Evolutionary conservation across 257 asterid species (phyloP).

Genomic region (Nicotiana noctiflora): DNA sequence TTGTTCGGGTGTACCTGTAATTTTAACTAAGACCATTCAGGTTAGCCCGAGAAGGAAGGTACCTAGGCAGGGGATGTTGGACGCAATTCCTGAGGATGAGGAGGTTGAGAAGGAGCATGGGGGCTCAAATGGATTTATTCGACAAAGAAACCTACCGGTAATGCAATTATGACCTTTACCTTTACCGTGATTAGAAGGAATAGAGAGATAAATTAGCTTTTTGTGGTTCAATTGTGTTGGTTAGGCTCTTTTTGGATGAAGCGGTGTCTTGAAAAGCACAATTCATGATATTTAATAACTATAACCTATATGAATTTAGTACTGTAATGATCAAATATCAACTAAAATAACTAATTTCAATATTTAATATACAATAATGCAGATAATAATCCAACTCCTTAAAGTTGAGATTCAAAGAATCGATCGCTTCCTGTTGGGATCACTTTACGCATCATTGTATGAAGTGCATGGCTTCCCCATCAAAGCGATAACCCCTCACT

Average conservation of each 20-base stretch:
- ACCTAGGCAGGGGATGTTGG: slow-evolving; percentile 47
- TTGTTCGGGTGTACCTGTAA: slow-evolving; percentile 61
- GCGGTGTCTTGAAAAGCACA: too few relatives aligned
- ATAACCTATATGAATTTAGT: too few relatives aligned
- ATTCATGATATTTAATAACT: too few relatives aligned
- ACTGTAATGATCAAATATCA: too few relatives aligned
- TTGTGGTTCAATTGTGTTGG: not conserved
- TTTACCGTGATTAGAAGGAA: not conserved
- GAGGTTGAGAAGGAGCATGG: slow-evolving; percentile 46
- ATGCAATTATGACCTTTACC: not conserved
- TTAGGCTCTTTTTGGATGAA: not conserved
- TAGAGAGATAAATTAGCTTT: not conserved
- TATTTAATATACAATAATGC: too few relatives aligned
- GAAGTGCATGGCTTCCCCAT: too few relatives aligned
- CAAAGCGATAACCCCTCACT: too few relatives aligned
- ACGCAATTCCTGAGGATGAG: slow-evolving; percentile 74
- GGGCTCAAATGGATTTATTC: slow-evolving; percentile 32
- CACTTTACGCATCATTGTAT: too few relatives aligned
- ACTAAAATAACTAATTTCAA: too few relatives aligned
- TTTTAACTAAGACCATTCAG: slow-evolving; percentile 49
- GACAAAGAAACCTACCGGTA: slow-evolving; percentile 62
- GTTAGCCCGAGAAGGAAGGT: slow-evolving; percentile 59
- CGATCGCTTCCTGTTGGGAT: too few relatives aligned
- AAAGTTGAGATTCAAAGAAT: too few relatives aligned
- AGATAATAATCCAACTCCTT: too few relatives aligned